Conservation (phyloP, 2,329 filamentous ascomycete genomes). For the Colletotrichum brevisporum region DNA sequence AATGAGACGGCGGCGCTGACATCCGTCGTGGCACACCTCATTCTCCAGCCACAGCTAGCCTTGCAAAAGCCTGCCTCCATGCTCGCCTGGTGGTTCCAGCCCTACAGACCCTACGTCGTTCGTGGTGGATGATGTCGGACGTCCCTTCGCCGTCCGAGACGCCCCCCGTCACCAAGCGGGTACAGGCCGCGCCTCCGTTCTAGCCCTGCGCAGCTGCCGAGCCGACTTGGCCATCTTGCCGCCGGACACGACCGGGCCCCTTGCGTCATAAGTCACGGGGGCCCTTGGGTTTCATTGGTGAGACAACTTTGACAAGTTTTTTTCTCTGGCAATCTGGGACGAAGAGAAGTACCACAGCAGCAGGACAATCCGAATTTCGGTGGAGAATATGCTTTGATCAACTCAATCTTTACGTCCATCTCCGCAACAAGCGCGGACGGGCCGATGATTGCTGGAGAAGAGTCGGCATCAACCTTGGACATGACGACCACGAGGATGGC, state of each 20-base stretch:
- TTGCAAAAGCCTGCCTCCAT: conserved; percentile 4
- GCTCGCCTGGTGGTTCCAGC: conserved; percentile 15
- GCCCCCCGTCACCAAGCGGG: conserved; percentile 29
- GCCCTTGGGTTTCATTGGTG: conserved; percentile 28
- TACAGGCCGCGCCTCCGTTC: conserved; percentile 38
- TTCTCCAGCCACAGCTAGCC: conserved; percentile 33
- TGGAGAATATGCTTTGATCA: conserved; percentile 6
- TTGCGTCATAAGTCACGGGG: conserved; percentile 33
- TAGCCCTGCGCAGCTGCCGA: conserved; percentile 35
- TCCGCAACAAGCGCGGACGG: conserved; percentile 21
- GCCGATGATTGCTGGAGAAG: conserved; percentile 28
- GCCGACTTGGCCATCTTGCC: conserved; percentile 35
- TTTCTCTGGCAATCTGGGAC: background rate
- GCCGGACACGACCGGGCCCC: conserved; percentile 30
- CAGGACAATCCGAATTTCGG: background rate
- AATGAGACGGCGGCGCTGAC: background rate
- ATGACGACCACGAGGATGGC: background rate
- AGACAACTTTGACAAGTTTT: conserved; percentile 28
- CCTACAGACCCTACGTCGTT: conserved; percentile 18
- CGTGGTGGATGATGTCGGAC: conserved; percentile 6
- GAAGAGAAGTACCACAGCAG: background rate
- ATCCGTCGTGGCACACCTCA: conserved; percentile 31
- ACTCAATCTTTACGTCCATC: conserved; percentile 10
- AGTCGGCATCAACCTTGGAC: conserved; percentile 22
- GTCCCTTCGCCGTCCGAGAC: conserved; percentile 17